Conservation (phyloP, 31 red algal genomes). For the Endocladia muricata region DNA sequence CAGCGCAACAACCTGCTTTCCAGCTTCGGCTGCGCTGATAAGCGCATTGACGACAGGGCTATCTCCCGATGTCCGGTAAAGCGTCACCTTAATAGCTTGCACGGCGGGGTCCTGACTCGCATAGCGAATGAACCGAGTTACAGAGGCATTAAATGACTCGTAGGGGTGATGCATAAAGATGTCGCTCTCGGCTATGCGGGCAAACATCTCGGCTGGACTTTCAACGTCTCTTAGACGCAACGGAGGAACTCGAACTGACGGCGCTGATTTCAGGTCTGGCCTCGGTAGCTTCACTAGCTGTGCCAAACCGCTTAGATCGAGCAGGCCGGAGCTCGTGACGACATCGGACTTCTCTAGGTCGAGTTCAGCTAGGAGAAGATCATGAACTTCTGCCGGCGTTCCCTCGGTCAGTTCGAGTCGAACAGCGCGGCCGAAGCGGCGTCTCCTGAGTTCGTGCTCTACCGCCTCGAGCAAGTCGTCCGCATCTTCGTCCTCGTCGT, state of each 20-base stretch:
- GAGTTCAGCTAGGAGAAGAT: neutral
- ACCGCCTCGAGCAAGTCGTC: neutral
- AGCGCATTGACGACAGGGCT: slow-evolving; percentile 56
- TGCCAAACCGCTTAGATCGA: neutral
- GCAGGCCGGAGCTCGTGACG: neutral
- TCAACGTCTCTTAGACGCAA: neutral
- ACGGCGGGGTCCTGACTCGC: slow-evolving; percentile 62
- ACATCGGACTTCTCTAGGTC: neutral
- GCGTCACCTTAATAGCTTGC: slow-evolving; percentile 54
- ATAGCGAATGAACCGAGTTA: neutral
- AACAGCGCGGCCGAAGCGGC: neutral
- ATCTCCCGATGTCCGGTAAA: slow-evolving; percentile 67
- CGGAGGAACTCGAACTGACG: neutral
- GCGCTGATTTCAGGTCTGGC: neutral
- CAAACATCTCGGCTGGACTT: neutral
- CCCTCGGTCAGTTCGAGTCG: neutral
- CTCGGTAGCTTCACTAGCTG: no score
- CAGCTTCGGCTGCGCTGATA: slow-evolving; percentile 51
- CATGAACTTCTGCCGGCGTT: neutral
- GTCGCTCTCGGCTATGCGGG: neutral
- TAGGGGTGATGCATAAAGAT: neutral
- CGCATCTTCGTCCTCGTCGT: neutral
- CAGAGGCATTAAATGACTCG: neutral
- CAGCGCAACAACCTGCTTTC: slow-evolving; percentile 67
- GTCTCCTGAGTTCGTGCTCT: neutral